Percentiles rank a stretch among this genome's conserved stretches.
Evolutionary conservation across 495 filamentous ascomycete species (phyloP).

Genomic region (Neurospora terricola): DNA sequence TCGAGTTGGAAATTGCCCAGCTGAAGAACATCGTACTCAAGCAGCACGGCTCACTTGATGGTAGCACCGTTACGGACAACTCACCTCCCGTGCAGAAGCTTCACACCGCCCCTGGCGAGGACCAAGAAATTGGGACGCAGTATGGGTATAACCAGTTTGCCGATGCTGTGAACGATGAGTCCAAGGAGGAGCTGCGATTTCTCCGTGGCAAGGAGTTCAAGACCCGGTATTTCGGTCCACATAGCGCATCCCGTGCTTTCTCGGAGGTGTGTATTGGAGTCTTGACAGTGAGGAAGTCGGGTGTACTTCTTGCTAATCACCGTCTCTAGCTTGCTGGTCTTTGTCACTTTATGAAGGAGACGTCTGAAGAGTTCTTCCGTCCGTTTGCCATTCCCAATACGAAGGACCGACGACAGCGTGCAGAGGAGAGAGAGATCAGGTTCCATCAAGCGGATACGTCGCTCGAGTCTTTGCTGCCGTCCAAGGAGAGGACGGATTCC

Average conservation of each 20-base stretch:
- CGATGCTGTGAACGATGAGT: slow-evolving; percentile 7
- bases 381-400: slow-evolving; percentile 24
- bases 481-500: slow-evolving; percentile 26
- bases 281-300: background rate
- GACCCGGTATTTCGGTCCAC: slow-evolving; percentile 39
- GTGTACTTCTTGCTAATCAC: slow-evolving; percentile 1
- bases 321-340: slow-evolving; percentile 30
- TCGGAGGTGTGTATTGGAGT: slow-evolving; percentile 17
- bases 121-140: slow-evolving; percentile 6
- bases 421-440: slow-evolving; percentile 24
- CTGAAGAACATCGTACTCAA: slow-evolving; percentile 31
- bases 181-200: slow-evolving; percentile 25
- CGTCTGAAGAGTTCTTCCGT: slow-evolving; percentile 31
- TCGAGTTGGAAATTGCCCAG: slow-evolving; percentile 41
- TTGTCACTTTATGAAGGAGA: slow-evolving; percentile 37
- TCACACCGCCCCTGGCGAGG: slow-evolving; percentile 7
- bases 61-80: slow-evolving; percentile 25
- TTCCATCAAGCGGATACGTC: slow-evolving; percentile 19
- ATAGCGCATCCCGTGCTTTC: slow-evolving; percentile 36
- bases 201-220: slow-evolving; percentile 33
- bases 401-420: slow-evolving; percentile 26
- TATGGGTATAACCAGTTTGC: slow-evolving; percentile 11
- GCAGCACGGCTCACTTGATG: slow-evolving; percentile 23
- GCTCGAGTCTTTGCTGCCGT: slow-evolving; percentile 32
- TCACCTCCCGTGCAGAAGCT: slow-evolving; percentile 10